A percentile compares a stretch with the other conserved stretches of the same genome.
Conservation (phyloP, 2,329 filamentous ascomycete genomes). For the Cylindrodendrum hubeiense region DNA sequence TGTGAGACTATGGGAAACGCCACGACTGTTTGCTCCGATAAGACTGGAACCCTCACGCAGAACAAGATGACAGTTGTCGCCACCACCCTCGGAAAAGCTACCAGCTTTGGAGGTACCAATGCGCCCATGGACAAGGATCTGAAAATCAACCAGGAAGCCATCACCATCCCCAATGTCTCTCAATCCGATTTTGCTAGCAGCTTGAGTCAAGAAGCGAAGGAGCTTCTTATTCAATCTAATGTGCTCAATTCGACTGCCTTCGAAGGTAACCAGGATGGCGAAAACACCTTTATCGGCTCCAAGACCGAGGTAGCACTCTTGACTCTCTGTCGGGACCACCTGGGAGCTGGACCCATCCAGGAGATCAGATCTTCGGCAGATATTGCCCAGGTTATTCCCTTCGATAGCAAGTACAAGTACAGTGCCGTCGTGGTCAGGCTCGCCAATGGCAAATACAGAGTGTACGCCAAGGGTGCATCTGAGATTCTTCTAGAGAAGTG, state of each 20-base stretch:
- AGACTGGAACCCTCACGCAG: conserved; percentile 60
- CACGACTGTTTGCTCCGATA: conserved; percentile 81
- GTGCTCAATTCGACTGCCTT: conserved; percentile 71
- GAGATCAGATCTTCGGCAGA: conserved; percentile 60
- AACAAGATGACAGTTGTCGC: conserved; percentile 83
- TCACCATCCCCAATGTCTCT: conserved; percentile 43
- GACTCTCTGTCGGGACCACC: conserved; percentile 61
- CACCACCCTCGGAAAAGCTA: conserved; percentile 68
- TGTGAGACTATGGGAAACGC: conserved; percentile 82
- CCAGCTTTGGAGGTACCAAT: conserved; percentile 47
- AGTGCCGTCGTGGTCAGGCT: conserved; percentile 68
- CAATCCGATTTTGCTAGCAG: conserved; percentile 44
- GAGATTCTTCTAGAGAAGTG: conserved; percentile 65
- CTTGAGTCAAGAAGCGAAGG: conserved; percentile 50
- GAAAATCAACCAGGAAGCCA: conserved; percentile 33
- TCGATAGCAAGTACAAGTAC: conserved; percentile 67
- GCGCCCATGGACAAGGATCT: conserved; percentile 38
- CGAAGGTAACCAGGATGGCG: conserved; percentile 61
- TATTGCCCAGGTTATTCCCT: conserved; percentile 64
- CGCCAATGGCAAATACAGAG: conserved; percentile 57
- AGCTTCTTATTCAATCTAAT: conserved; percentile 73
- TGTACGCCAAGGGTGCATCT: conserved; percentile 68
- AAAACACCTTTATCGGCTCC: conserved; percentile 63
- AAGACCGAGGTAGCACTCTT: conserved; percentile 69
- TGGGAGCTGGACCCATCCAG: conserved; percentile 61